These are phyloP conservation scores for Sabuloglossum arenarium DNA, from an alignment of 495 filamentous ascomycete species.

Conservation along the genomic window DNA sequence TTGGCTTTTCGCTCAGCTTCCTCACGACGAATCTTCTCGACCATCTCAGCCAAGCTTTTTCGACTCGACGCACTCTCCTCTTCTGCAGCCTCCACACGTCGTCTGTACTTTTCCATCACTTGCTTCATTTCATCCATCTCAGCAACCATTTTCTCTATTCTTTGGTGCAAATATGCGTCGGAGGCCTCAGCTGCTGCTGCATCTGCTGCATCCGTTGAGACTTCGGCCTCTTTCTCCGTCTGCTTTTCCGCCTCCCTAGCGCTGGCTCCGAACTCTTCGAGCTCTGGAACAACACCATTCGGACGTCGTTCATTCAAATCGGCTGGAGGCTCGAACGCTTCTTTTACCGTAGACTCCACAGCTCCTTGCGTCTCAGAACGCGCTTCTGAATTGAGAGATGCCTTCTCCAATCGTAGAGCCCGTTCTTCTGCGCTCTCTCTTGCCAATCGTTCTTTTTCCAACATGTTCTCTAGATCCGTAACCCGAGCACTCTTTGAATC, in stretches of 20 bases:
- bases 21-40: conserved; percentile 53
- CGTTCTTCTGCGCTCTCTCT: conserved; percentile 67
- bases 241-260: not conserved
- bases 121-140: conserved; percentile 71
- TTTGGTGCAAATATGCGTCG: conserved; percentile 35
- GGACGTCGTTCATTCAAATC: conserved; percentile 7
- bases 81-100: conserved; percentile 62
- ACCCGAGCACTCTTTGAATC: conserved; percentile 58
- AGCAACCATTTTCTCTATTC: conserved; percentile 55
- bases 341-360: conserved; percentile 12
- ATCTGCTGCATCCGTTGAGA: conserved; percentile 10
- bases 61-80: conserved; percentile 42
- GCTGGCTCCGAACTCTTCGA: not conserved
- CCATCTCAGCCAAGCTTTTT: conserved; percentile 70
- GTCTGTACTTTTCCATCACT: conserved; percentile 56
- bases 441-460: conserved; percentile 60
- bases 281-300: conserved; percentile 4
- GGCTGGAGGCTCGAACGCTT: conserved; percentile 17
- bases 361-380: conserved; percentile 11
- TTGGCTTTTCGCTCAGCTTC: conserved; percentile 27
- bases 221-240: not conserved
- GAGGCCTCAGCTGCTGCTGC: conserved; percentile 20
- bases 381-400: conserved; percentile 11
- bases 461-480: conserved; percentile 57
- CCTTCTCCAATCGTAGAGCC: conserved; percentile 44